These are phyloP conservation scores for Astragalus membranaceus DNA, from an alignment of 306 rosid species.

Conservation along the genomic window DNA sequence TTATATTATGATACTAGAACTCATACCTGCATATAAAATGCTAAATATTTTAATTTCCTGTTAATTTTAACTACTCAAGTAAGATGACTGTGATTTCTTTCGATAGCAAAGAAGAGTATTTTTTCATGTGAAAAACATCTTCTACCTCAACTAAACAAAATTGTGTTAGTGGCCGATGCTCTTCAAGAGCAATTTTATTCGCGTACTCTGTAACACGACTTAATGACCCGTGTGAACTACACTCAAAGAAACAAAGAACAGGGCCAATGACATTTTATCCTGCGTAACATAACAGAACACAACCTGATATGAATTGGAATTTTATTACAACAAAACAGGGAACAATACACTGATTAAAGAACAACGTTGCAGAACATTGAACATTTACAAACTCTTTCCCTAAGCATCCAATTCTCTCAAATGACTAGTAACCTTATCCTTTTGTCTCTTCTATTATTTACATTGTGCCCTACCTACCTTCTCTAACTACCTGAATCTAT, in stretches of 20 bases:
- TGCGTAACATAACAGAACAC: neutral
- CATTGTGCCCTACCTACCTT: neutral
- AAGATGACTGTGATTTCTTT: neutral
- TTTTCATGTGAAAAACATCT: too few species aligned
- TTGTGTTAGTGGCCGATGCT: too few species aligned
- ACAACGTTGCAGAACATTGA: neutral
- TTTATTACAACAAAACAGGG: neutral
- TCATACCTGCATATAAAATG: neutral
- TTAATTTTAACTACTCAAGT: neutral
- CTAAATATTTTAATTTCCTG: neutral
- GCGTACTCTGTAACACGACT: neutral
- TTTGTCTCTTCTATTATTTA: neutral
- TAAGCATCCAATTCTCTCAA: neutral
- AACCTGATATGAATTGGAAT: neutral
- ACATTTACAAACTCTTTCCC: neutral
- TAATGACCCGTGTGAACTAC: neutral
- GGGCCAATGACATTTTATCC: too few species aligned
- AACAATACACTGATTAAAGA: neutral
- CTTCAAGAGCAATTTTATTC: neutral
- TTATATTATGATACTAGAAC: neutral
- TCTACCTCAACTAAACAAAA: too few species aligned
- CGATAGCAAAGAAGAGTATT: too few species aligned
- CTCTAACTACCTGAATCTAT: neutral
- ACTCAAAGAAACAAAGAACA: neutral
- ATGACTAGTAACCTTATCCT: neutral